Base-by-base conservation (phyloP, 1,284 basidiomycete genomes). In the Sanghuangporus weigelae region DNA sequence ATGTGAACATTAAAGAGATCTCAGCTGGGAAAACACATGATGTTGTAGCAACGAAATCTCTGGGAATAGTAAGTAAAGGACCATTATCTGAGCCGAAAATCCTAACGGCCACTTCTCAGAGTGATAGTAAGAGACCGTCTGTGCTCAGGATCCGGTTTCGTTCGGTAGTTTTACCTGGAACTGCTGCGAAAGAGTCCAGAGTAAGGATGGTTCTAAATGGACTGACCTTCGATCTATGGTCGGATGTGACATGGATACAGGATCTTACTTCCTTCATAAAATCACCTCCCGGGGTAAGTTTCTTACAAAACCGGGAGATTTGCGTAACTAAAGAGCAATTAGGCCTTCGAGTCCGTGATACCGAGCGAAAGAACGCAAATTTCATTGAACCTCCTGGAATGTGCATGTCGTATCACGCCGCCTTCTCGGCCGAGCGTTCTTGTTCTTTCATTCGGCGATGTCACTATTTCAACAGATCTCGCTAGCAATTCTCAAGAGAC, bases 271-370 rank as follows among this genome's bases (percentile, higher is more conserved):
- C 66, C 0, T 96, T 96, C 70, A 78, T 81, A 36, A 94, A 94
- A 73, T 85, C 95, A 23, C 96, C 96, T 12, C 91, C 92, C 55
- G 95, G 92, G 50, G 93, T 93, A 73, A 67, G 89, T 7, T 55
- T 46, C 16, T 63, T 12, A 49, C 50, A 60, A 38, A 36, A 31
- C 23, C 63, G 53, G 16, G 57, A 57, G 10, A 14, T 46, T 42
- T 44, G 60, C 39, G 36, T 39, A 57, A 36, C 57, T 16, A 60
- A 42, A 23, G 5, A 51, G 7, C 0, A 19, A n/a, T 7, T 66
- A 95, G 86, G 90, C 92, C 0, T 98, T 99, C 72, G 95, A 97
- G 72, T 85, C 94, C 53, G 94, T 98, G 12, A 86, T 95, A 21
- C 96, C 96, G 0, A 95, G 85, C 66, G 96, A 98, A 72, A 78